Evolutionary conservation across 176 grass and related monocot genomes (phyloP), one percentile per base, ranked within the genome.

Genomic region (Aegilops longissima): DNA sequence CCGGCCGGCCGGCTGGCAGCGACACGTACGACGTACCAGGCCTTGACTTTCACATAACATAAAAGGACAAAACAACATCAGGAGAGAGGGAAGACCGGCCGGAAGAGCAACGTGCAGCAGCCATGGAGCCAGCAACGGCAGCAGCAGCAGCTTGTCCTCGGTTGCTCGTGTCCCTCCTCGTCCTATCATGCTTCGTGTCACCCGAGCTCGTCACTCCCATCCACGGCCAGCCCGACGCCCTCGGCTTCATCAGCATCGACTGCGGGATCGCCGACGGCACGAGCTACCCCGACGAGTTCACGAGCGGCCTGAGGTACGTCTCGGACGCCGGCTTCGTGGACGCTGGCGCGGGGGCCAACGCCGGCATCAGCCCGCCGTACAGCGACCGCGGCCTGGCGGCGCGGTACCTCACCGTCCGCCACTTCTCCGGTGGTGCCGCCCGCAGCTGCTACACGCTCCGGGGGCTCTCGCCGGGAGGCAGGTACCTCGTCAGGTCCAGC

Each of bases 381-480:
- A 35, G 31, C 64, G 4, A 21, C 20, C 23, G 25, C 6, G 16
- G 3, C 29, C 14, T 88, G 45, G 71, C 85, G 34, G 23, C 25
- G 0, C 78, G 85, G 0, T 82, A 77, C 73, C 29, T 17, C 25
- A 90, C 7, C 35, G 81, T 90, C 27, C 71, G 88, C 16, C 88
- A 61, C 92, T 93, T 93, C 73, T 79, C 85, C 23, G 9, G 12
- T 21, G 9, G 8, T 14, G 56, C 13, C 13, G 86, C 3, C 56
- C 88, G 92, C 27, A 90, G 70, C 72, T 90, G 92, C 83, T 93
- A 88, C 83, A 93, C 86, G 42, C 44, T 90, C 51, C 77, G 36
- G 58, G 23, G 52, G 70, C 72, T 87, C 6, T 13, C 66, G 20
- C 31, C 44, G 16, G 80, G 83, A 1, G 63, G 13, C 31, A 93